Percentiles rank a stretch among this genome's conserved stretches.
phyloP scores from a whole-genome alignment of 352 stramenopile genomes.

The Globisporangium yorkense region DNA sequence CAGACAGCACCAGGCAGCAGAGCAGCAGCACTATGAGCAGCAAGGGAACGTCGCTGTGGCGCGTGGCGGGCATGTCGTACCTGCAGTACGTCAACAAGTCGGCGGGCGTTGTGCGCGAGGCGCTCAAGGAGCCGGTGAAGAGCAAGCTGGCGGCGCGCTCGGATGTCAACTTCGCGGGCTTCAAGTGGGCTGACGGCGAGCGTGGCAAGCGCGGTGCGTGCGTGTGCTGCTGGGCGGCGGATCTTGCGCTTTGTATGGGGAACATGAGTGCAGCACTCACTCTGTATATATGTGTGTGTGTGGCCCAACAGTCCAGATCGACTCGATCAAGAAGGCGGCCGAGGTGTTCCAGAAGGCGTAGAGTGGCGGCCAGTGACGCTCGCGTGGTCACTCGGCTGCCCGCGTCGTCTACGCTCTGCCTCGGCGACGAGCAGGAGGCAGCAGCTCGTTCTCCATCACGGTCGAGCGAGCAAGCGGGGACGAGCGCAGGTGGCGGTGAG shows the following conservation, averaged over 20 bases:
- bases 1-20: constrained; percentile 4
- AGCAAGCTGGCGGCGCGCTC: constrained; percentile 67
- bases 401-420: too few relatives aligned
- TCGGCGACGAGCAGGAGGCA: background rate
- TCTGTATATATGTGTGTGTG: background rate
- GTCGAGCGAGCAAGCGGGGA: background rate
- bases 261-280: too few relatives aligned
- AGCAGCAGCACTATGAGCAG: constrained; percentile 37
- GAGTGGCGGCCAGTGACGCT: background rate
- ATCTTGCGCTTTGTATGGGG: too few relatives aligned
- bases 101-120: constrained; percentile 58
- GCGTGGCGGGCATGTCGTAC: constrained; percentile 82
- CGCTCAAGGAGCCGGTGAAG: constrained; percentile 86
- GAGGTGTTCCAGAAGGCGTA: constrained; percentile 66
- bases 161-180: constrained; percentile 78
- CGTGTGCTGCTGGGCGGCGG: background rate
- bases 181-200: constrained; percentile 83
- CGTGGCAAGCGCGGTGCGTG: constrained; percentile 63
- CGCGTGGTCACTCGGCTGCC: background rate
- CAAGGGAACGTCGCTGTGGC: constrained; percentile 84
- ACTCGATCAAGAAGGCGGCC: constrained; percentile 80
- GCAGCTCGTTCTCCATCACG: background rate
- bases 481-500: background rate
- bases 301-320: constrained; percentile 42
- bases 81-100: constrained; percentile 88